Evolutionary conservation across 805 yeast species (phyloP).

Genomic region (Lipomyces anomalus): DNA sequence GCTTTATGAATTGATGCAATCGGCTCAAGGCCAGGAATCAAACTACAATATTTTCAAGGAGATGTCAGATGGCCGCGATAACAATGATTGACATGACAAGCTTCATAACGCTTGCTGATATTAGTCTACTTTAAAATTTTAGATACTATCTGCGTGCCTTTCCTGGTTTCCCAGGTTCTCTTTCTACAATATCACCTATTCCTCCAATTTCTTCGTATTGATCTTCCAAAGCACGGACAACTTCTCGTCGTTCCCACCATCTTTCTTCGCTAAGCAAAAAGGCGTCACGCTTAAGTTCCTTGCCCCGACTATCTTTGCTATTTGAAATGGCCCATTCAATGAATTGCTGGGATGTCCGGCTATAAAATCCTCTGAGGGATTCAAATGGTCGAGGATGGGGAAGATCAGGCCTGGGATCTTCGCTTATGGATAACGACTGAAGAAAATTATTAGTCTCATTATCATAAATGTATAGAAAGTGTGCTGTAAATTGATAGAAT

Average conservation of each 20-base stretch:
- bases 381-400: constrained; percentile 97
- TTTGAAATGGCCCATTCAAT: constrained; percentile 67
- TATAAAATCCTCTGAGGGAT: constrained; percentile 71
- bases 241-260: constrained; percentile 99
- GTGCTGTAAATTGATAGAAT: too few relatives aligned
- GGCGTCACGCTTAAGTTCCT: constrained; percentile 78
- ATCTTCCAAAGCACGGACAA: constrained; percentile 81
- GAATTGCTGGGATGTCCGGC: constrained; percentile 79
- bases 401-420: constrained; percentile 90
- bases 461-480: too few relatives aligned
- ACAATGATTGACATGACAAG: neutral
- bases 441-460: too few relatives aligned
- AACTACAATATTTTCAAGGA: constrained; percentile 29
- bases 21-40: constrained; percentile 35
- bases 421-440: too few relatives aligned
- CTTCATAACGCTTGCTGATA: neutral
- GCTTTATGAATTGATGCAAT: constrained; percentile 42
- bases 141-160: too few relatives aligned
- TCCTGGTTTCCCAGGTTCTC: constrained; percentile 39
- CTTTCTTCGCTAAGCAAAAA: constrained; percentile 89
- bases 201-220: constrained; percentile 85
- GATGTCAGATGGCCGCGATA: neutral
- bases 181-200: constrained; percentile 79
- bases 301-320: constrained; percentile 65
- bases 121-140: too few relatives aligned